Evolutionary conservation across 139 green algal genomes (phyloP).

Genomic region (Mesotaenium endlicherianum): DNA sequence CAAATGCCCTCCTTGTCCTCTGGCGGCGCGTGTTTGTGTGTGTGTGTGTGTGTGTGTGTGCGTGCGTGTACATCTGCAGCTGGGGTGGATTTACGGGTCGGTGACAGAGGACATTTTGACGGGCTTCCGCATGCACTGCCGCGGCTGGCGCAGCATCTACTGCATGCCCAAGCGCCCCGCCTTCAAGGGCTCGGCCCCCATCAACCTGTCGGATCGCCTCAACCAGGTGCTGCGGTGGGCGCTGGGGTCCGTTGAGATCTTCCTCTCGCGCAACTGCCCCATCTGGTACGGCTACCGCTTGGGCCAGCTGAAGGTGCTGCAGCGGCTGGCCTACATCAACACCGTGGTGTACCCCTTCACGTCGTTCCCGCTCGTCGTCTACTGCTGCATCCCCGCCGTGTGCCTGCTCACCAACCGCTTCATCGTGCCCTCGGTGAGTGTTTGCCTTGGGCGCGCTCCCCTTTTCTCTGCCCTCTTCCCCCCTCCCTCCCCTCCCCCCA

Average conservation of each 20-base stretch:
- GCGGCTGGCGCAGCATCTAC: constrained; percentile 45
- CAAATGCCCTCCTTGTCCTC: too few relatives aligned
- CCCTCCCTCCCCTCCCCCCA: too few relatives aligned
- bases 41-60: too few relatives aligned
- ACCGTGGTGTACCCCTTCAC: constrained; percentile 51
- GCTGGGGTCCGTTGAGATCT: constrained; percentile 50
- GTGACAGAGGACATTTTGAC: constrained; percentile 51
- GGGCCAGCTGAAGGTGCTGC: constrained; percentile 41
- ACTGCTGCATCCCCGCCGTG: constrained; percentile 45
- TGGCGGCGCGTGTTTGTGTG: too few relatives aligned
- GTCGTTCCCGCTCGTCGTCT: constrained; percentile 36
- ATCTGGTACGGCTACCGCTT: constrained; percentile 26
- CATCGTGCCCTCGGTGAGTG: constrained; percentile 35
- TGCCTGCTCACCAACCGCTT: constrained; percentile 53
- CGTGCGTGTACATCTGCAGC: not conserved
- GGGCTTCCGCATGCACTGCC: constrained; percentile 33
- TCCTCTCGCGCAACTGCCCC: constrained; percentile 44
- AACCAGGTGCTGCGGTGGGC: constrained; percentile 53
- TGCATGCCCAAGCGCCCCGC: constrained; percentile 35
- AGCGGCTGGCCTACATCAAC: constrained; percentile 53
- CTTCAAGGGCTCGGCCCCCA: constrained; percentile 51
- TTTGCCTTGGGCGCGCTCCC: not conserved
- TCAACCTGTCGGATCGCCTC: constrained; percentile 53
- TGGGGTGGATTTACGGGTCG: constrained; percentile 46
- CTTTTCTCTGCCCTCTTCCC: too few relatives aligned